These are phyloP conservation scores for Geosmithia putterillii DNA, from an alignment of 2,329 filamentous ascomycete genomes.

Conservation along the genomic window DNA sequence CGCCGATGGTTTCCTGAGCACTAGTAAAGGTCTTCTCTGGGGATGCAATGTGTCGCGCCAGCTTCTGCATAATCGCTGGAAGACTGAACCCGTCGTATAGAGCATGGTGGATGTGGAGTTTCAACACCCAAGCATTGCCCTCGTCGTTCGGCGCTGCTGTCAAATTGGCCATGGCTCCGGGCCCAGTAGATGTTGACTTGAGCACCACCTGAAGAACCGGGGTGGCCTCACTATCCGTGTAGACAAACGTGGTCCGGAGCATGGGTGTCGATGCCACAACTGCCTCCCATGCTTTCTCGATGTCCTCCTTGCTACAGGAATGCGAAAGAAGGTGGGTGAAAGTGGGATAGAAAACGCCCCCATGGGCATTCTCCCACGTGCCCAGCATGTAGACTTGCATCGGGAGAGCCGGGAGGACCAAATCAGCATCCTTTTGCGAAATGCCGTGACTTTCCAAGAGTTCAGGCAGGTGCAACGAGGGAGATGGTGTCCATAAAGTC, in stretches of 20 bases:
- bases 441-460: conserved; percentile 30
- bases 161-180: conserved; percentile 12
- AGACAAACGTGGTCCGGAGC: conserved; percentile 55
- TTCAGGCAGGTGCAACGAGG: conserved; percentile 20
- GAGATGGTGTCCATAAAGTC: conserved; percentile 15
- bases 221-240: conserved; percentile 27
- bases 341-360: conserved; percentile 58
- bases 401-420: conserved; percentile 55
- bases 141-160: conserved; percentile 5
- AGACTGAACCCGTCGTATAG: conserved; percentile 82
- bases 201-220: conserved; percentile 56
- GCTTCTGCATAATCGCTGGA: conserved; percentile 41
- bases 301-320: conserved; percentile 23
- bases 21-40: background rate
- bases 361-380: conserved; percentile 57
- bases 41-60: conserved; percentile 10
- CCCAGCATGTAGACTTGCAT: conserved; percentile 75
- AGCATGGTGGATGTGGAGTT: conserved; percentile 66
- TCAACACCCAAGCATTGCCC: conserved; percentile 17
- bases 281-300: conserved; percentile 48
- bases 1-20: background rate
- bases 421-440: conserved; percentile 32
- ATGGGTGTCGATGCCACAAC: conserved; percentile 47
- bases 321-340: conserved; percentile 43
- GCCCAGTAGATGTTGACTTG: conserved; percentile 4